Percentiles rank a stretch among this genome's conserved stretches.
phyloP scores from a whole-genome alignment of 805 yeast genomes.

The Geotrichum ghanense region DNA sequence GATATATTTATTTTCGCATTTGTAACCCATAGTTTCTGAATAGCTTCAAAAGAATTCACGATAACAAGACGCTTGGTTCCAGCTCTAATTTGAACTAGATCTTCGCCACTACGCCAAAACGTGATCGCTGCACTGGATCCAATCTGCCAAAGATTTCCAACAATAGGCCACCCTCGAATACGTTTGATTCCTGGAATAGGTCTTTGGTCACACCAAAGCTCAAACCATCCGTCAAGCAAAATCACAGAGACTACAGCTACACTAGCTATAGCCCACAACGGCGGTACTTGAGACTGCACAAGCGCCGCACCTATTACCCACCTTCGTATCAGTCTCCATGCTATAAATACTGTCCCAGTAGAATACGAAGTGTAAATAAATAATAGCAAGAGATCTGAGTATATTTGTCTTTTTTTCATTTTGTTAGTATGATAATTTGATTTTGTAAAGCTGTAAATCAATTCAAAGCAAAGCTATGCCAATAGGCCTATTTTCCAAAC shows the following conservation, averaged over 20 bases:
- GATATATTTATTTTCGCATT: slow-evolving; percentile 47
- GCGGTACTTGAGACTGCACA: not conserved
- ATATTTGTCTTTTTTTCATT: not conserved
- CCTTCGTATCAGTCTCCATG: not conserved
- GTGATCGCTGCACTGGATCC: not conserved
- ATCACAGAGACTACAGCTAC: not conserved
- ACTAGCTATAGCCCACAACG: not conserved
- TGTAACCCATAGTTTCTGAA: slow-evolving; percentile 40
- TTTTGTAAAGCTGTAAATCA: no score
- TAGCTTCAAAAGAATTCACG: slow-evolving; percentile 52
- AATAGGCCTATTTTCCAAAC: no score
- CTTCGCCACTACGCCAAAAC: not conserved
- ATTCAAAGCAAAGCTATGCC: no score
- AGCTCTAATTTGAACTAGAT: slow-evolving; percentile 49
- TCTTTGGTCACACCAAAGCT: not conserved
- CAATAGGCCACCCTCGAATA: not conserved
- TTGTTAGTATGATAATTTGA: no score
- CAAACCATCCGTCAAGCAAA: not conserved
- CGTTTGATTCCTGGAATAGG: not conserved
- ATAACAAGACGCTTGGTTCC: slow-evolving; percentile 49
- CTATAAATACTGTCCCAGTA: not conserved
- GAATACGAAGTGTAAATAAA: not conserved
- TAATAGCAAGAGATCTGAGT: not conserved
- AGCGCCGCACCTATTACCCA: not conserved
- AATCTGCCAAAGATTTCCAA: not conserved